A percentile compares a stretch with the other conserved stretches of the same genome.
phyloP scores from a whole-genome alignment of 805 yeast genomes.

The Ogataea zsoltii region DNA sequence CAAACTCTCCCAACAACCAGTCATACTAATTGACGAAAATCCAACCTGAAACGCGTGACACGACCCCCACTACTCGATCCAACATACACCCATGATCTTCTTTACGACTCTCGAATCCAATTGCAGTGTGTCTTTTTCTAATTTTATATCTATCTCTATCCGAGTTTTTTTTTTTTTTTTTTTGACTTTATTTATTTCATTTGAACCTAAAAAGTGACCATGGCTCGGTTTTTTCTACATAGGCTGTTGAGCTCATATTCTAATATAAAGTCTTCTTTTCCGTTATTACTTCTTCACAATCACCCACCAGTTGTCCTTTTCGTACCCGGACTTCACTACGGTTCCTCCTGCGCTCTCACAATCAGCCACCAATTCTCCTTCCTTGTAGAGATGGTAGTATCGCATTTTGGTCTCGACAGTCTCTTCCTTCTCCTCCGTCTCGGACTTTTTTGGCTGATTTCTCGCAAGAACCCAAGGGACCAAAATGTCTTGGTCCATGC shows the following conservation, averaged over 20 bases:
- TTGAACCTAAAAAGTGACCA: background rate
- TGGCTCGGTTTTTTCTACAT: too few species aligned
- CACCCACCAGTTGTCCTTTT: constrained; percentile 94
- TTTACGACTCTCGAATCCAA: constrained; percentile 3
- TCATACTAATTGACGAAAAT: constrained; percentile 8
- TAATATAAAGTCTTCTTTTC: background rate
- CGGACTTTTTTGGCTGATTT: constrained; percentile 40
- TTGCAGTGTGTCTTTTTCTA: constrained; percentile 4
- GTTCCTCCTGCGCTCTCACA: constrained; percentile 69
- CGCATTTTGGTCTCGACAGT: constrained; percentile 63
- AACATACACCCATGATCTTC: constrained; percentile 2
- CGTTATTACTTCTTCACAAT: constrained; percentile 39
- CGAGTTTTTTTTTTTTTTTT: background rate
- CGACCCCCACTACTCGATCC: constrained; percentile 5
- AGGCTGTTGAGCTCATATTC: background rate
- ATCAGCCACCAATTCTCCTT: constrained; percentile 81
- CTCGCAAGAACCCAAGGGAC: constrained; percentile 91
- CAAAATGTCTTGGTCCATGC: constrained; percentile 88
- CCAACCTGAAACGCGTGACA: constrained; percentile 1
- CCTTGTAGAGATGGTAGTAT: constrained; percentile 81
- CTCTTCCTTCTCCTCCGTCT: constrained; percentile 20
- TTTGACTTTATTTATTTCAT: background rate
- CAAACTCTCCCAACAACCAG: constrained; percentile 22
- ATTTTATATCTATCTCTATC: too few species aligned
- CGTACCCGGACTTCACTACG: constrained; percentile 77